Conservation (phyloP, 768 basidiomycete species). For the Lentinula sp. region DNA sequence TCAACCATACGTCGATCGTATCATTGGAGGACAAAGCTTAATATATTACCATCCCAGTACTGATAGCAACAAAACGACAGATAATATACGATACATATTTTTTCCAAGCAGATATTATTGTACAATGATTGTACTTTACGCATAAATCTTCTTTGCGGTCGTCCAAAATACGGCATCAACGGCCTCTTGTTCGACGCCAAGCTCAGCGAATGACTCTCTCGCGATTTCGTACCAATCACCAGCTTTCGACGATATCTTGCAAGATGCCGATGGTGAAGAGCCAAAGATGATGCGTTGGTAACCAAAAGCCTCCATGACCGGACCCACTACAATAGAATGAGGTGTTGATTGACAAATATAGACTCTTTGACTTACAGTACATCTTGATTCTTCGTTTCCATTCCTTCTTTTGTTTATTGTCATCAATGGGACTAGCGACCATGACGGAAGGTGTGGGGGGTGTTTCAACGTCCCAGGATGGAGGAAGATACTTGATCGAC, state of each 20-base stretch:
- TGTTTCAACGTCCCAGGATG: slow-evolving; percentile 60
- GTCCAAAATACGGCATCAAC: slow-evolving; percentile 68
- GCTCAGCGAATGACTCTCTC: slow-evolving; percentile 70
- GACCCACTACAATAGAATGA: slow-evolving; percentile 48
- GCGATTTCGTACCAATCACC: slow-evolving; percentile 80
- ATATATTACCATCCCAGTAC: too few relatives aligned
- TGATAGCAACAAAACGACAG: not conserved
- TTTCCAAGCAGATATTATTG: too few relatives aligned
- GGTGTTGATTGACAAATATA: slow-evolving; percentile 6
- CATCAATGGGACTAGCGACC: slow-evolving; percentile 30
- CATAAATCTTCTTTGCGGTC: slow-evolving; percentile 45
- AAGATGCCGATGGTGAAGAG: slow-evolving; percentile 58
- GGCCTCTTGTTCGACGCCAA: slow-evolving; percentile 72
- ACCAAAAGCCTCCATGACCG: slow-evolving; percentile 81
- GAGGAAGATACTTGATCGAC: slow-evolving; percentile 72
- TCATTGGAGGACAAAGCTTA: too few relatives aligned
- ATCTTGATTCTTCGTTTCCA: slow-evolving; percentile 76
- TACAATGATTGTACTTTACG: slow-evolving; percentile 1
- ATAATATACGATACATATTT: not conserved
- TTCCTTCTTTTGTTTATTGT: slow-evolving; percentile 52
- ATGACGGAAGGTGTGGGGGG: slow-evolving; percentile 42
- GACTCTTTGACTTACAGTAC: slow-evolving; percentile 56
- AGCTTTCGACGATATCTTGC: slow-evolving; percentile 40
- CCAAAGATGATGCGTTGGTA: slow-evolving; percentile 81
- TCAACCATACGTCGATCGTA: too few relatives aligned